Base-by-base conservation (phyloP, 2,329 filamentous ascomycete genomes). In the Cladophialophora exuberans region DNA sequence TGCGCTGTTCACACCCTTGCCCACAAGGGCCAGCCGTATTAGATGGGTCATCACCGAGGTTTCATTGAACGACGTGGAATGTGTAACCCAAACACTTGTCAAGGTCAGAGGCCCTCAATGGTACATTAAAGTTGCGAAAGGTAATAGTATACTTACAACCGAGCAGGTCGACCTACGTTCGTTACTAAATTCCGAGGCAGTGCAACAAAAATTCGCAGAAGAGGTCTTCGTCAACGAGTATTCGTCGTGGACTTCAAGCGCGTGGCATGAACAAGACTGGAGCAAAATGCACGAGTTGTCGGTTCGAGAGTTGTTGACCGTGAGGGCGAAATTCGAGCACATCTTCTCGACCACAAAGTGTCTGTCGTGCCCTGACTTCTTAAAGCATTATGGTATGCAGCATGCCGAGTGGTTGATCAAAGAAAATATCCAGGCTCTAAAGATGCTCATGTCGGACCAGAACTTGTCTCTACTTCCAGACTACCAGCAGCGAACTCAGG, bases 391-490 rank as follows among this genome's bases (percentile, higher is more conserved):
- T 69, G 88, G 91, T 59, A 95, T 96, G 89, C 89, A 92, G 67
- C 91, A 99, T 67, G 90, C 97, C 68, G 89, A 97, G 73, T 97
- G 93, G 91, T 81, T 96, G 42, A 90, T 99, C 70, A 90, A 94
- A 70, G 91, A 96, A 70, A 92, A 95, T 65, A 97, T 99, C 64
- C 83, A 86, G 11, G 86, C 92, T 58, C 79, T 99, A 56, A 90
- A 92, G 58, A 87, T 90, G 67, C 80, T 93, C 23, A 90, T 97
- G 74, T 97, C 94, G 1, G 91, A 97, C 70, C 93, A 97, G 70
- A 97, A 97, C 68, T 83, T 99, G 2, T 92, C 97, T 68, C 82
- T 99, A 3, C 82, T 99, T 7, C 94, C 94, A 0, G 94, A 99
- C 73, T 99, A 99, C 69, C 89, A 97, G 68, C 94, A 97, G 73